Conservation (phyloP, 2,329 filamentous ascomycete genomes). For the Fusarium equiseti region DNA sequence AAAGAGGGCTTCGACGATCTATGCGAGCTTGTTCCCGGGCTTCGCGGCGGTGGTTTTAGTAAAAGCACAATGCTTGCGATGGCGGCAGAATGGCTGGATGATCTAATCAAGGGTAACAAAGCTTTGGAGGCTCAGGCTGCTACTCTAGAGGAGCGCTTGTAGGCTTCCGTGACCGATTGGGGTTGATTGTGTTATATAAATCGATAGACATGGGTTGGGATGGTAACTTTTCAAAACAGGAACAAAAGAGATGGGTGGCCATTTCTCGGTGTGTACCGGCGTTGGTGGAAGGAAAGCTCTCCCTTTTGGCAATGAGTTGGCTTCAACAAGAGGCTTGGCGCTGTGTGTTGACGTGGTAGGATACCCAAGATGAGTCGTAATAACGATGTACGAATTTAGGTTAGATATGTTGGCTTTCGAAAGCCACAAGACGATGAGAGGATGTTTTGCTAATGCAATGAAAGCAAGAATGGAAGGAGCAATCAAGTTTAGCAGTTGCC, state of each 20-base stretch:
- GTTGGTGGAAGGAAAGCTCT: conserved; percentile 34
- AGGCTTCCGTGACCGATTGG: not conserved
- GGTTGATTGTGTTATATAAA: conserved; percentile 14
- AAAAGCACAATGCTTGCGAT: conserved; percentile 84
- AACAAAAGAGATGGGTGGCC: conserved; percentile 25
- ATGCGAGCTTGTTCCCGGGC: conserved; percentile 79
- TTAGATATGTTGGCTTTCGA: conserved; percentile 29
- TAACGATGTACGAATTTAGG: conserved; percentile 25
- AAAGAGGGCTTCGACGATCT: conserved; percentile 86
- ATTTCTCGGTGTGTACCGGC: conserved; percentile 38
- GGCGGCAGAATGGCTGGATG: conserved; percentile 82
- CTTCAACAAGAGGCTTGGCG: conserved; percentile 18
- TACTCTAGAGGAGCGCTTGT: conserved; percentile 47
- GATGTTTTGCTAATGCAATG: conserved; percentile 26
- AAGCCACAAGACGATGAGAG: conserved; percentile 1
- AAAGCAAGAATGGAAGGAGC: conserved; percentile 42
- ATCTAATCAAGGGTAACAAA: conserved; percentile 76
- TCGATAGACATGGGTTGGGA: conserved; percentile 32
- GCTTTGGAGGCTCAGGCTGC: conserved; percentile 66
- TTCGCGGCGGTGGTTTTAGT: conserved; percentile 80
- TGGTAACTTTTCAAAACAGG: conserved; percentile 24
- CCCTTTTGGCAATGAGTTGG: conserved; percentile 20
- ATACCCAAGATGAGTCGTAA: conserved; percentile 41
- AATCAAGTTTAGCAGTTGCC: not conserved
- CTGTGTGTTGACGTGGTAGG: conserved; percentile 26